Evolutionary conservation across 2,329 filamentous ascomycete genomes (phyloP).

Genomic region (Pyricularia sp.): DNA sequence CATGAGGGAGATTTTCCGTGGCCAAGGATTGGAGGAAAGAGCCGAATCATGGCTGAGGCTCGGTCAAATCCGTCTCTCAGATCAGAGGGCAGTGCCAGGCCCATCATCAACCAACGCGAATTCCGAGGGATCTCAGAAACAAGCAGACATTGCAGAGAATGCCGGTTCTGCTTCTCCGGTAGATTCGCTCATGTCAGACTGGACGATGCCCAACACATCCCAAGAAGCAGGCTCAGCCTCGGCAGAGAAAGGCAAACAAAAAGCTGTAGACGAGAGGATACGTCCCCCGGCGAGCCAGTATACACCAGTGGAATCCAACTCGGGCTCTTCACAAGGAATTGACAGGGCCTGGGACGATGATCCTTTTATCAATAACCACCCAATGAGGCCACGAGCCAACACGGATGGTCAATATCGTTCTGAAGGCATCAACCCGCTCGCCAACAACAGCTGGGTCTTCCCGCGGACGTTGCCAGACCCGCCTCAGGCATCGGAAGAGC

Average conservation of each 20-base stretch:
- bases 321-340: background rate
- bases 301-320: background rate
- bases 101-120: background rate
- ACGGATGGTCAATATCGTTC: conserved; percentile 45
- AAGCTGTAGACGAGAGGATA: background rate
- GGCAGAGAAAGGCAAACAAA: conserved; percentile 14
- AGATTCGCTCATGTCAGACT: conserved; percentile 1
- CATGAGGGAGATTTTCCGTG: conserved; percentile 51
- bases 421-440: conserved; percentile 39
- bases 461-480: conserved; percentile 11
- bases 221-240: conserved; percentile 7
- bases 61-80: background rate
- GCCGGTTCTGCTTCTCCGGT: background rate
- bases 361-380: background rate
- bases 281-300: no score
- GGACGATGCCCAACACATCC: background rate
- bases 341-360: conserved; percentile 8
- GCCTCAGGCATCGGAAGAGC: background rate
- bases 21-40: conserved; percentile 48
- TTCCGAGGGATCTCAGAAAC: background rate
- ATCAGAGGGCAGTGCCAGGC: background rate
- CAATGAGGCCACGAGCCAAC: conserved; percentile 37
- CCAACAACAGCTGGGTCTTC: conserved; percentile 54
- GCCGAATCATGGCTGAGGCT: conserved; percentile 50
- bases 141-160: background rate